Conservation (phyloP, 2,329 filamentous ascomycete species). For the Xylariomycetidae sp. region DNA sequence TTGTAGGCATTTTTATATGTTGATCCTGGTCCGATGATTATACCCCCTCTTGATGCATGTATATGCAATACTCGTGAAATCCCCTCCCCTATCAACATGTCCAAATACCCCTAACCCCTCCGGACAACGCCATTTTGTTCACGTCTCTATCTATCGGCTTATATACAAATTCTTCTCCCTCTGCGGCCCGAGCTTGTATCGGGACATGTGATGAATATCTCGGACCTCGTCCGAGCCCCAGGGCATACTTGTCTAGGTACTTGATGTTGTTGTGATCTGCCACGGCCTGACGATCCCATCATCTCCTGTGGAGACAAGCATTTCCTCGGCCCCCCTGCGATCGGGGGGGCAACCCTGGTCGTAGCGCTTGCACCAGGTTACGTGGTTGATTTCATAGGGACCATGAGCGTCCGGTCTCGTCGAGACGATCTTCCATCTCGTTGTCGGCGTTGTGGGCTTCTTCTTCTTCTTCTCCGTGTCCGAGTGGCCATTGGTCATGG, state of each 20-base stretch:
- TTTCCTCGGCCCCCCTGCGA: slow-evolving; percentile 63
- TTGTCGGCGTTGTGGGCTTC: slow-evolving; percentile 24
- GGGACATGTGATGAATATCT: background rate
- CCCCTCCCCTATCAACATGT: too few species aligned
- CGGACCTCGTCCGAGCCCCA: too few species aligned
- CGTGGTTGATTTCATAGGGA: slow-evolving; percentile 91
- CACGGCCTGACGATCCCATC: slow-evolving; percentile 86
- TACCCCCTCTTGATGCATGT: too few species aligned
- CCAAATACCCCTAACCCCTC: too few species aligned
- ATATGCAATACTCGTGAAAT: too few species aligned
- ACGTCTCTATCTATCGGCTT: too few species aligned
- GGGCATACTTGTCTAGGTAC: background rate
- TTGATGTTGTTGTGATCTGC: slow-evolving; percentile 43
- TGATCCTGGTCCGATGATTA: too few species aligned
- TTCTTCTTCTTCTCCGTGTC: slow-evolving; percentile 18
- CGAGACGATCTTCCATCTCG: slow-evolving; percentile 68
- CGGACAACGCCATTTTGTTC: too few species aligned
- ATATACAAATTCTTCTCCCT: too few species aligned
- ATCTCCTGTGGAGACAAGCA: slow-evolving; percentile 87
- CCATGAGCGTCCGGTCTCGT: slow-evolving; percentile 74
- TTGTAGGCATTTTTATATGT: too few species aligned
- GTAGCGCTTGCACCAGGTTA: slow-evolving; percentile 77
- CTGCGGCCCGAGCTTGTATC: too few species aligned
- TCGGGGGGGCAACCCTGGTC: slow-evolving; percentile 53
- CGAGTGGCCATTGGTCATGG: slow-evolving; percentile 20